These are phyloP conservation scores for Cytospora mali DNA, from an alignment of 2,329 filamentous ascomycete species.

Conservation along the genomic window DNA sequence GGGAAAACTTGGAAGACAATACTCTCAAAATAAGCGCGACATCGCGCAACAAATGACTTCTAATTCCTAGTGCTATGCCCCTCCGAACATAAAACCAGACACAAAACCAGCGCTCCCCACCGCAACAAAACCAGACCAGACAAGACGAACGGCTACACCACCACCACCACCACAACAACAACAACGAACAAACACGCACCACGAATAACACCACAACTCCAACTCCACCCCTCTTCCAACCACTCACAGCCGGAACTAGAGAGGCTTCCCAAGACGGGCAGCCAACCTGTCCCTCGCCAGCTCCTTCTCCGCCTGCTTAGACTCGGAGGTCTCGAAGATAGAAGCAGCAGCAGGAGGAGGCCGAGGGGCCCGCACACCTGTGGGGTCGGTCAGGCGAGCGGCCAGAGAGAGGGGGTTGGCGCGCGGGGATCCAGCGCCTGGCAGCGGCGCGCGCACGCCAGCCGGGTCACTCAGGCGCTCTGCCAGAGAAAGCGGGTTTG, in stretches of 20 bases:
- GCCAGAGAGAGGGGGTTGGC: neutral
- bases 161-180: neutral
- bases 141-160: neutral
- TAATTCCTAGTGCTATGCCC: neutral
- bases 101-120: neutral
- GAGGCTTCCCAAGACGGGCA: neutral
- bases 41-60: neutral
- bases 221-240: neutral
- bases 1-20: neutral
- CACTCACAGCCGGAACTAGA: neutral
- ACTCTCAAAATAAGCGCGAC: neutral
- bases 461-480: conserved; percentile 5
- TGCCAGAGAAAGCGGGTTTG: neutral
- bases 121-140: neutral
- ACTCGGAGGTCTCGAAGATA: neutral
- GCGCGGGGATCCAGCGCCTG: neutral
- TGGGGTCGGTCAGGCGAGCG: neutral
- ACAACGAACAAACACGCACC: neutral
- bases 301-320: neutral
- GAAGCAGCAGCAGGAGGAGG: neutral
- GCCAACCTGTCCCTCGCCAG: neutral
- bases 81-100: neutral
- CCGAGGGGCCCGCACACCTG: neutral
- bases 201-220: neutral
- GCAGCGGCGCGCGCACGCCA: neutral